phyloP scores from a whole-genome alignment of 352 stramenopile genomes.

The Thraustochytrium striatum region DNA sequence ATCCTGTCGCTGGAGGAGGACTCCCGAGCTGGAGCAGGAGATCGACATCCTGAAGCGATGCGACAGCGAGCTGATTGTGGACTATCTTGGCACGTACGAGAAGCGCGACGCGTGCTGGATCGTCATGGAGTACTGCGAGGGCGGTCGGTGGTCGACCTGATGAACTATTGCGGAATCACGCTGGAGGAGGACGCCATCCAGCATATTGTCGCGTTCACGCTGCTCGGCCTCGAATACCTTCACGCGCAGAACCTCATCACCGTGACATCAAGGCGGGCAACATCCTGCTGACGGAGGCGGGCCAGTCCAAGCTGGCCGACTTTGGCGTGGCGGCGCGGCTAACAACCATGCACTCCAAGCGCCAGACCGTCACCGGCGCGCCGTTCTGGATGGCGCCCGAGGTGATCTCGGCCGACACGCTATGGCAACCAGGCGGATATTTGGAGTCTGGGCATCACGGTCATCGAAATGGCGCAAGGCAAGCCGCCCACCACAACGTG shows the following conservation, averaged over 20 bases:
- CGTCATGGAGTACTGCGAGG: constrained; percentile 47
- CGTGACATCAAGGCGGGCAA: constrained; percentile 47
- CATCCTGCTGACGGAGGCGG: constrained; percentile 34
- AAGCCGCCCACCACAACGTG: constrained; percentile 30
- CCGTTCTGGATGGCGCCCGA: constrained; percentile 47
- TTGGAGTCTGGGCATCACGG: constrained; percentile 37
- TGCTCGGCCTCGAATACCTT: constrained; percentile 58
- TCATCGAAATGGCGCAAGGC: constrained; percentile 46
- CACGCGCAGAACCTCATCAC: constrained; percentile 49
- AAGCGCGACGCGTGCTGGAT: constrained; percentile 62
- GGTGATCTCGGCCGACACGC: constrained; percentile 16
- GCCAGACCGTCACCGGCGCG: constrained; percentile 37
- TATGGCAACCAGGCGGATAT: constrained; percentile 41
- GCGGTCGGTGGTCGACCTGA: constrained; percentile 44
- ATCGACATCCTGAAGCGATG: constrained; percentile 67
- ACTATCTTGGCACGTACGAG: constrained; percentile 68
- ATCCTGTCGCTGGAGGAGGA: constrained; percentile 56
- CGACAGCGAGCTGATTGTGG: constrained; percentile 63
- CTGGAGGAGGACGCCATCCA: constrained; percentile 46
- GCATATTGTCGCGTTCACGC: constrained; percentile 13
- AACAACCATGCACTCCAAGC: constrained; percentile 32
- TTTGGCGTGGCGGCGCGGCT: constrained; percentile 47
- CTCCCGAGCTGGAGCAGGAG: constrained; percentile 55
- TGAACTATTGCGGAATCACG: constrained; percentile 33
- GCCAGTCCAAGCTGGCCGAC: constrained; percentile 38